Base-by-base conservation (phyloP, 129 eudicot species). In the Tanacetum coccineum region DNA sequence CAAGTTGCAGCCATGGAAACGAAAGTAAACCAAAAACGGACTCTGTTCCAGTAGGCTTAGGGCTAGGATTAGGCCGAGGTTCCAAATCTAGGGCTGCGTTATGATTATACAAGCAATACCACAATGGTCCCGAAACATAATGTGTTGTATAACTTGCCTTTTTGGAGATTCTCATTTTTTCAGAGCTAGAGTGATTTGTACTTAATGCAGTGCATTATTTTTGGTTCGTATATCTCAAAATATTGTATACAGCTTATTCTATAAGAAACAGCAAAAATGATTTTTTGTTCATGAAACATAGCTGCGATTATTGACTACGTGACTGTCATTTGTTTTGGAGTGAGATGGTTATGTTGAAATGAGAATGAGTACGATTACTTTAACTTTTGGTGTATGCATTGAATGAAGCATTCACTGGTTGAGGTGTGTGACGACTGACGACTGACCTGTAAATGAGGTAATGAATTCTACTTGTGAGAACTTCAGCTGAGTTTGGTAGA, bases 31-130 rank as follows among this genome's bases (percentile, higher is more conserved):
- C 76, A n/a, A 85, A 70, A 75, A 62, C 74, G 15, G 83, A 80
- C 30, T 47, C 80, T 19, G 95, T 70, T 66, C 99, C 97, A 9
- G 32, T 87, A 68, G 99, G 99, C 30, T 73, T 94, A 71, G 97
- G 95, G 28, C 56, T 83, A 45, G 95, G 97, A n/a, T 76, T 87
- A 57, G 97, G 88, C 14, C 74, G 89, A 66, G 83, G 77, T 63
- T 70, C 79, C 15, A 96, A 91, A 32, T 64, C 97, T 39, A 80
- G 81, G 50, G 66, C n/a, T n/a, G n/a, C 73, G 26, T 85, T 82
- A 47, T 87, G 73, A 87, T 83, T 47, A 66, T 25, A 51, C 25
- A 44, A 13, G 45, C 14, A 52, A 6, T 19, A 17, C 50, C 69
- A 73, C 56, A n/a, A 40, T 53, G 77, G 58, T 62, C 52, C 51